Evolutionary conservation across 2,329 filamentous ascomycete genomes (phyloP).

Genomic region (Zalaria sp.): DNA sequence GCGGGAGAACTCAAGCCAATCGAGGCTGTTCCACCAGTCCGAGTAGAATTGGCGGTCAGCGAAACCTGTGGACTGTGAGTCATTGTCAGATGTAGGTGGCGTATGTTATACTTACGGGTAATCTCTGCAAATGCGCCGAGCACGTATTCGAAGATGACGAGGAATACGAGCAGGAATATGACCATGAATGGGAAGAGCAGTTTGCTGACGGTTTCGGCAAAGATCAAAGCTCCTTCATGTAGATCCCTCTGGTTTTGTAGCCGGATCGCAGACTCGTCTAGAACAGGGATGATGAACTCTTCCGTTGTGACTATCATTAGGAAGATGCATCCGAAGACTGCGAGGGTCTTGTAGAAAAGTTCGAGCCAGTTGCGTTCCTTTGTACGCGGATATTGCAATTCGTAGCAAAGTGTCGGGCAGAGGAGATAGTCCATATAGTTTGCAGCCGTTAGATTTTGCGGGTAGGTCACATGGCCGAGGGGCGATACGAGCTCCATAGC

Average conservation of each 20-base stretch:
- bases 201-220: conserved; percentile 80
- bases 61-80: conserved; percentile 38
- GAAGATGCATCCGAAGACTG: conserved; percentile 93
- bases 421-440: conserved; percentile 83
- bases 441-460: conserved; percentile 64
- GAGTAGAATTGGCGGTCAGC: conserved; percentile 88
- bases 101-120: conserved; percentile 38
- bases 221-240: conserved; percentile 60
- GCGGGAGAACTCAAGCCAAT: conserved; percentile 82
- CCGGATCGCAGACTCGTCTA: conserved; percentile 53
- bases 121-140: conserved; percentile 91
- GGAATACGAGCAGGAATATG: conserved; percentile 85
- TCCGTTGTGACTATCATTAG: conserved; percentile 81
- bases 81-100: too few relatives aligned
- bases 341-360: conserved; percentile 70
- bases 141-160: conserved; percentile 96
- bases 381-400: conserved; percentile 85
- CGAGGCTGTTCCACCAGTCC: conserved; percentile 59
- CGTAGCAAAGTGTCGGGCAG: conserved; percentile 93
- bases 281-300: conserved; percentile 86
- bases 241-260: conserved; percentile 34
- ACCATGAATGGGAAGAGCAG: conserved; percentile 96
- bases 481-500: conserved; percentile 85
- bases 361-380: conserved; percentile 62
- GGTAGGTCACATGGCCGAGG: conserved; percentile 79